Percentiles rank a stretch among this genome's conserved stretches.
These are phyloP conservation scores for Leptoxyphium fumago DNA, from an alignment of 2,329 filamentous ascomycete genomes.

Conservation along the genomic window DNA sequence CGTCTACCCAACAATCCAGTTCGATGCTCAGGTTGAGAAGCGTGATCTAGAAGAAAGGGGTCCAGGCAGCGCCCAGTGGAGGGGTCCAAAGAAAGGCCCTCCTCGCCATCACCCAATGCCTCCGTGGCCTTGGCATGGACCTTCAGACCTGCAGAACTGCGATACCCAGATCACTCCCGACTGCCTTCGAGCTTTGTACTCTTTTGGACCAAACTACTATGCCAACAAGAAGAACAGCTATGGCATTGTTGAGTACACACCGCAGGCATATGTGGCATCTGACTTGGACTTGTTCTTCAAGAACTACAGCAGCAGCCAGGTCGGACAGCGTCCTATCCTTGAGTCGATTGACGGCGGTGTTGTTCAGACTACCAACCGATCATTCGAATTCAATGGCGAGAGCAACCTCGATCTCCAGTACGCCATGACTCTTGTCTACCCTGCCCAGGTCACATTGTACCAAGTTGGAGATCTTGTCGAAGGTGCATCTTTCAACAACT, in stretches of 20 bases:
- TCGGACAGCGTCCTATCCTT: constrained; percentile 18
- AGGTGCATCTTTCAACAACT: constrained; percentile 21
- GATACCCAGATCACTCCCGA: constrained; percentile 41
- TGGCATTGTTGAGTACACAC: constrained; percentile 38
- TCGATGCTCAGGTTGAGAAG: constrained; percentile 18
- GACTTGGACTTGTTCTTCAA: constrained; percentile 23
- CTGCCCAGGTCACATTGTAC: constrained; percentile 37
- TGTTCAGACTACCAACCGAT: constrained; percentile 26
- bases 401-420: constrained; percentile 42
- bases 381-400: constrained; percentile 31
- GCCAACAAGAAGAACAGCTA: constrained; percentile 34
- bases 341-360: constrained; percentile 20
- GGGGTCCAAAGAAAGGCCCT: background rate
- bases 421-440: constrained; percentile 38
- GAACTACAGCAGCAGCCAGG: constrained; percentile 18
- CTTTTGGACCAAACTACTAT: constrained; percentile 19
- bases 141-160: constrained; percentile 25
- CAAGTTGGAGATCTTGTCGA: constrained; percentile 27
- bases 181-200: constrained; percentile 30
- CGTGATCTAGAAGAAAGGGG: constrained; percentile 1
- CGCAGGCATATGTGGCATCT: constrained; percentile 33
- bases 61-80: background rate
- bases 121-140: background rate
- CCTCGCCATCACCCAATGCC: background rate
- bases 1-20: constrained; percentile 47